phyloP scores from a whole-genome alignment of 257 asterid species.

The Rubia yunnanensis region DNA sequence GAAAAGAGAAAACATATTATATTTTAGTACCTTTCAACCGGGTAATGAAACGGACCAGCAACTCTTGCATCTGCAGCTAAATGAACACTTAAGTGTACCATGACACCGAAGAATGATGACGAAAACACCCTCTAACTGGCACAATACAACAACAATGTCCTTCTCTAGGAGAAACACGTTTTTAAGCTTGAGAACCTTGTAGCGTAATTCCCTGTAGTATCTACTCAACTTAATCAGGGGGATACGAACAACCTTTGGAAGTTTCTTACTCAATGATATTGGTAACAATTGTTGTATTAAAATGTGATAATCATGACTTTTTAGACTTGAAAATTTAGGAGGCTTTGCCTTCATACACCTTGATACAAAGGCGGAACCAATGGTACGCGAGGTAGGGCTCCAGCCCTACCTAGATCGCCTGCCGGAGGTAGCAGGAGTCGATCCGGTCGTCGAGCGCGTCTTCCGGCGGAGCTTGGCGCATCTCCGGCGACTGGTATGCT shows the following conservation, averaged over 20 bases:
- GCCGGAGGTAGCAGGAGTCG: no score
- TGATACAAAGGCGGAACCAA: no score
- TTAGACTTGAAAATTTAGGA: background rate
- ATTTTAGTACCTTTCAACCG: background rate
- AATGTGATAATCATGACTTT: conserved; percentile 1
- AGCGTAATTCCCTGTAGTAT: background rate
- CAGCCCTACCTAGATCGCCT: no score
- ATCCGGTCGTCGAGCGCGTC: no score
- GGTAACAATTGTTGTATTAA: background rate
- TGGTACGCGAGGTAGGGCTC: no score
- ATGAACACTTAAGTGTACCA: background rate
- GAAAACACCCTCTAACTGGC: background rate
- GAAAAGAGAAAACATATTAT: no score
- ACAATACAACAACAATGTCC: background rate
- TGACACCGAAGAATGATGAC: background rate
- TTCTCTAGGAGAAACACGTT: background rate
- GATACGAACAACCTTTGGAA: background rate
- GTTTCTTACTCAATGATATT: background rate
- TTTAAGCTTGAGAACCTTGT: background rate
- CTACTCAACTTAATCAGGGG: background rate
- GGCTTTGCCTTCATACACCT: background rate
- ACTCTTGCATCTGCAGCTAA: background rate
- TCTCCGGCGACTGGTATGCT: no score
- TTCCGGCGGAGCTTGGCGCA: no score
- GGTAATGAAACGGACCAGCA: background rate